These are phyloP conservation scores for Epithemia pelagica DNA, from an alignment of 108 stramenopile genomes.

Conservation along the genomic window DNA sequence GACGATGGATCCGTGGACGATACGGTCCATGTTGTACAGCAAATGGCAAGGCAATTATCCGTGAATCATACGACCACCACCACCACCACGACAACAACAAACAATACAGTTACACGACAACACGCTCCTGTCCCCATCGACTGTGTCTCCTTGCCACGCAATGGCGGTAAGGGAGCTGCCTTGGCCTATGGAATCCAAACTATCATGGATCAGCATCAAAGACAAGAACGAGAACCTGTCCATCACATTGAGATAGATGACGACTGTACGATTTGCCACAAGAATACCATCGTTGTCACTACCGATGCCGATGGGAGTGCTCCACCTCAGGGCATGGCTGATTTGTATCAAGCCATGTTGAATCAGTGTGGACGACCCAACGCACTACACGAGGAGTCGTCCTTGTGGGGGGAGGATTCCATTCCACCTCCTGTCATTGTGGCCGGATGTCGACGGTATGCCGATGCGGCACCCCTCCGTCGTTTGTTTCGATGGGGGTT, in stretches of 20 bases:
- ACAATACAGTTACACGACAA: constrained; percentile 16
- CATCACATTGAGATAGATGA: no score
- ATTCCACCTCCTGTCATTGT: constrained; percentile 12
- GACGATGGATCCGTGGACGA: constrained; percentile 77
- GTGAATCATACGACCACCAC: not conserved
- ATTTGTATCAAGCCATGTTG: constrained; percentile 3
- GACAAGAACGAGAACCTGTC: no score
- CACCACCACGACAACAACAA: constrained; percentile 1
- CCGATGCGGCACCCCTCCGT: constrained; percentile 13
- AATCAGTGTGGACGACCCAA: not conserved
- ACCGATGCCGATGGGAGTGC: constrained; percentile 85
- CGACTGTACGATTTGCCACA: not conserved
- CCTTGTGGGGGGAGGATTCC: constrained; percentile 13
- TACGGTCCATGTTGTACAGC: constrained; percentile 27
- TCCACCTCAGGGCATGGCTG: constrained; percentile 39
- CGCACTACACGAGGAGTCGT: not conserved
- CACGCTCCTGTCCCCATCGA: constrained; percentile 2
- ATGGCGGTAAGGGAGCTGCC: constrained; percentile 76
- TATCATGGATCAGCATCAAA: constrained; percentile 1
- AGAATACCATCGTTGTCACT: constrained; percentile 27
- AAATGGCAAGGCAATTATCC: constrained; percentile 4
- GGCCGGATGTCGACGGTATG: constrained; percentile 34
- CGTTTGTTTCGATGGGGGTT: constrained; percentile 47
- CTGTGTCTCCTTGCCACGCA: constrained; percentile 40
- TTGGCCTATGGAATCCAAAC: constrained; percentile 49